Base-by-base conservation (phyloP, 345 rosid genomes). In the Psidium guajava region DNA sequence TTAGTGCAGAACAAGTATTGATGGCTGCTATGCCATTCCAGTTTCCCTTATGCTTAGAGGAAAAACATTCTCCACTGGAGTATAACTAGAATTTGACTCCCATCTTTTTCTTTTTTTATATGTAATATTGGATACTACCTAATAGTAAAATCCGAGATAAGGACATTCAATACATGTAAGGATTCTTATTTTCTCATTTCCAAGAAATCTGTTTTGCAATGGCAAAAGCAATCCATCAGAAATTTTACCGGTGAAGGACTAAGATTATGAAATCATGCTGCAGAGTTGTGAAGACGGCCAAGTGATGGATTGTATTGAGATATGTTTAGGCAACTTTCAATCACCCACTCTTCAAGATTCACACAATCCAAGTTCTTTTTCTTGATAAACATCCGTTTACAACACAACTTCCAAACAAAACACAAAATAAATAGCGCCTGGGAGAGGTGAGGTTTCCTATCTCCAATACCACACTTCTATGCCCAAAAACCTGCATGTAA, bases 241-340 rank as follows among this genome's bases (percentile, higher is more conserved):
- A 28, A 4, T 28, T 1, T 64, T 59, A 3, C 74, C 4, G 18
- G 36, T 28, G 18, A 28, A 61, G 42, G 12, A 25, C 12, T 18
- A 16, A 49, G 53, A n/a, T 81, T n/a, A 24, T 27, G 10, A 44
- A 49, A 49, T 44, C 36, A 42, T 1, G 32, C 27, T 47, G 80
- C 36, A 22, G 32, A 83, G 82, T 87, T 55, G 54, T 49, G 58
- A 83, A 2, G 58, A 42, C 12, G 85, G 85, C 22, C 85, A 86
- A 16, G 56, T 21, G 49, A 54, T 89, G 47, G 90, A 89, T 14
- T 89, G 87, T 64, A 82, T 90, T 36, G 83, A 87, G 85, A 87
- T 58, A 86, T 89, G 40, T 83, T 85, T 56, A 83, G 85, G 59
- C 89, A 86, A 16, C 88, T 25, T 86, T 88, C 51, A 73, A 82